Base-by-base conservation (phyloP, 2,329 filamentous ascomycete species). In the Waltergamsia citrina region DNA sequence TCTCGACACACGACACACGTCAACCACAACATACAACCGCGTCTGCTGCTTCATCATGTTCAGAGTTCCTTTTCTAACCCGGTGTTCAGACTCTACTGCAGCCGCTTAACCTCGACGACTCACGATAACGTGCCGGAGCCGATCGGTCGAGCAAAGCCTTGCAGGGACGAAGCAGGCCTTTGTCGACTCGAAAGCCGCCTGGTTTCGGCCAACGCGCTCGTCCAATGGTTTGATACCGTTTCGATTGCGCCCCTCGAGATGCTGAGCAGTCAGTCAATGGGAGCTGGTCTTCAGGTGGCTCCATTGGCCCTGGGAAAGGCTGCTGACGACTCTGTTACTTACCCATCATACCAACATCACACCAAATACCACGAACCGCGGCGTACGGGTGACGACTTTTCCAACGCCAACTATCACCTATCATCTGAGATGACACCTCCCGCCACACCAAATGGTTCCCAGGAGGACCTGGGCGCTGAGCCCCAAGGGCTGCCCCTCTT, bases 371-470 rank as follows among this genome's bases (percentile, higher is more conserved):
- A n/a, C n/a, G n/a, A n/a, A n/a, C n/a, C n/a, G n/a, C n/a, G n/a
- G n/a, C n/a, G n/a, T n/a, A 47, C 22, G 42, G 47, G 21, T 37
- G 41, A 31, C n/a, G n/a, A n/a, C 18, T 9, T 17, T 3, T 15
- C 5, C 9, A 42, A 51, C 38, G 45, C 50, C 32, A 56, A 57
- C 42, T 52, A 54, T 34, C 61, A 60, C 38, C 47, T 14, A 12
- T 12, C 26, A 17, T 61, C 71, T 31, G 78, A 86, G 44, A 81
- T 88, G 59, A 88, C 83, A 32, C 84, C 85, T 19, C 84, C 85
- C 27, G 65, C 79, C 41, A 88, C 84, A 7, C 85, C 84, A 14
- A 78, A 79, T 56, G 71, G 70, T 49, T 78, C 75, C 17, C 70
- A 71, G 50, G 79, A 85, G 51, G 64, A 71, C 43, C 65, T 72